Evolutionary conservation across 1,139 yeast genomes (phyloP).

Genomic region (Pichia terricola): DNA sequence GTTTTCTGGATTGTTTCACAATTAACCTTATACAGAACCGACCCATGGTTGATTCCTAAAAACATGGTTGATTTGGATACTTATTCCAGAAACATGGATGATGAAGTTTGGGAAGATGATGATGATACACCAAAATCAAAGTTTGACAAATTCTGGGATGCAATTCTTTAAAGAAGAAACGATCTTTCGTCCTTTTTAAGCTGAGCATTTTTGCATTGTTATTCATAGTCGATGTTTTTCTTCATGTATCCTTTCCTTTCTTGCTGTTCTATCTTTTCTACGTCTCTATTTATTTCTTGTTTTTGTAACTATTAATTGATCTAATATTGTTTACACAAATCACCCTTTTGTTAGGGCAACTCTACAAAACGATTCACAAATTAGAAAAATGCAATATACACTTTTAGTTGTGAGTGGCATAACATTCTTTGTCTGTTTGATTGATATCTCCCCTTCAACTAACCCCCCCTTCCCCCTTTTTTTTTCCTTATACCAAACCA

Average conservation of each 20-base stretch:
- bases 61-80: constrained; percentile 35
- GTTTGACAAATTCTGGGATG: constrained; percentile 20
- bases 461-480: constrained; percentile 43
- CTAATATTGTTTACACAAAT: not conserved
- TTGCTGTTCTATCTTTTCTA: no score
- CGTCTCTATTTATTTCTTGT: no score
- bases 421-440: no score
- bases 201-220: no score
- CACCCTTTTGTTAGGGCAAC: not conserved
- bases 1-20: constrained; percentile 42
- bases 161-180: constrained; percentile 34
- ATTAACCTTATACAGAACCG: constrained; percentile 26
- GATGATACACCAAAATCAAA: constrained; percentile 1
- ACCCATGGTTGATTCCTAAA: constrained; percentile 31
- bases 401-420: no score
- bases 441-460: constrained; percentile 10
- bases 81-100: constrained; percentile 13
- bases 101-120: constrained; percentile 18
- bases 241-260: no score
- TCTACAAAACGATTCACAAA: no score
- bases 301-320: no score
- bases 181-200: not conserved
- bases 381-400: no score
- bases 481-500: no score
- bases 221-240: no score